Evolutionary conservation across 108 stramenopile genomes (phyloP), one percentile per base, ranked within the genome.

Genomic region (Fistulifera pelliculosa): DNA sequence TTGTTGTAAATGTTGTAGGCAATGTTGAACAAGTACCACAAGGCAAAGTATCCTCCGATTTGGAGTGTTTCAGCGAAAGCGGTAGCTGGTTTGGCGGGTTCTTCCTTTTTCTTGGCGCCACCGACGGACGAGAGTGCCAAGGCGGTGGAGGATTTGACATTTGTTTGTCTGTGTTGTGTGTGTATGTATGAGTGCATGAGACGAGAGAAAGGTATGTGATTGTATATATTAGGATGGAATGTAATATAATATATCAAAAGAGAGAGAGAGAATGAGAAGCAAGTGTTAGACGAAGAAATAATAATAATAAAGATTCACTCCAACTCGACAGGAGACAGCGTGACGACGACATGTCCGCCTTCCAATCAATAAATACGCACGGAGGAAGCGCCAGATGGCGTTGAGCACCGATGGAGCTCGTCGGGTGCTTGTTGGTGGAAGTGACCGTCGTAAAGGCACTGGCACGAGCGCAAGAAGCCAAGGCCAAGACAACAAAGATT

Each of bases 1-100:
- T 98, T 97, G 79, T 98, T 97, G 85, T 92, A 94, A 56, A 98
- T 95, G 74, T 97, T 97, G 96, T 97, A 98, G 23, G 87, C 93
- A 61, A 97, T 92, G 80, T 97, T 98, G 76, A 98, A 94, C 38
- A 94, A 81, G 69, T 97, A 98, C 98, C 98, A 98, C 35, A 98
- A 69, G 25, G 79, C 90, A 79, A 98, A 96, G 88, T 93, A 95
- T 35, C 61, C 51, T 35, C 79, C 92, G 18, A 88, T 74, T 61
- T 94, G 67, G 42, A 95, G 78, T 35, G 89, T 80, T 35, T 85
- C 90, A 8, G 47, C 56, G 22, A 90, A 56, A 23, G 64, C 66
- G 49, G 68, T 40, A 41, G 31, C 3, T 35, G 31, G 8, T 35
- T 35, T 35, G 31, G 31, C 31, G 8, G 31, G 44, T 45, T 45